These are phyloP conservation scores for Helicostylum pulchrum DNA, from an alignment of 192 early-diverging fungal species.

Conservation along the genomic window DNA sequence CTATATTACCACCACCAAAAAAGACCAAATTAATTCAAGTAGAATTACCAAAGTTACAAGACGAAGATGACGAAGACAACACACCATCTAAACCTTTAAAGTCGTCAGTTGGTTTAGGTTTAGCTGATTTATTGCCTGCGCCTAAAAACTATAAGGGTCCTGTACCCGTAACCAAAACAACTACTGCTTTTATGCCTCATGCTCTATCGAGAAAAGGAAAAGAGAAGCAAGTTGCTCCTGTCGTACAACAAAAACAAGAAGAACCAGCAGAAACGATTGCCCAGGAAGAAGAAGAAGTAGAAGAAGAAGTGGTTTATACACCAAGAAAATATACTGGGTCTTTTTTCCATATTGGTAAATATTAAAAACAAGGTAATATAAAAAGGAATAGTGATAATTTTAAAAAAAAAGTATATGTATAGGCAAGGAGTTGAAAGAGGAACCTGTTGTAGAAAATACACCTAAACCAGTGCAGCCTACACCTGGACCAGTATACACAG, in stretches of 20 bases:
- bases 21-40: not conserved
- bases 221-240: constrained; percentile 10
- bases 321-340: constrained; percentile 20
- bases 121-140: constrained; percentile 23
- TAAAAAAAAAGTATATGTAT: no score
- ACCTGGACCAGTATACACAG: not conserved
- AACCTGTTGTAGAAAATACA: not conserved
- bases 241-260: constrained; percentile 2
- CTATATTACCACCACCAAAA: constrained; percentile 14
- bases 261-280: not conserved
- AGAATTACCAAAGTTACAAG: not conserved
- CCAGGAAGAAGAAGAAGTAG: constrained; percentile 1
- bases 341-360: constrained; percentile 32
- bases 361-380: no score
- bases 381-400: no score
- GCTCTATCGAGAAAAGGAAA: constrained; percentile 15
- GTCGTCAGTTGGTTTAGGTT: not conserved
- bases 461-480: not conserved
- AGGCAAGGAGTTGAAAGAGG: constrained; percentile 10
- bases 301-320: constrained; percentile 11
- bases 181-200: constrained; percentile 19
- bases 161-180: constrained; percentile 11
- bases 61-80: constrained; percentile 10
- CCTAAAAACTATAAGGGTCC: constrained; percentile 14
- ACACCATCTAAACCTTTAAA: not conserved